Evolutionary conservation across 2,329 filamentous ascomycete genomes (phyloP), one percentile per base, ranked within the genome.

Genomic region (Aspergillus sp.): DNA sequence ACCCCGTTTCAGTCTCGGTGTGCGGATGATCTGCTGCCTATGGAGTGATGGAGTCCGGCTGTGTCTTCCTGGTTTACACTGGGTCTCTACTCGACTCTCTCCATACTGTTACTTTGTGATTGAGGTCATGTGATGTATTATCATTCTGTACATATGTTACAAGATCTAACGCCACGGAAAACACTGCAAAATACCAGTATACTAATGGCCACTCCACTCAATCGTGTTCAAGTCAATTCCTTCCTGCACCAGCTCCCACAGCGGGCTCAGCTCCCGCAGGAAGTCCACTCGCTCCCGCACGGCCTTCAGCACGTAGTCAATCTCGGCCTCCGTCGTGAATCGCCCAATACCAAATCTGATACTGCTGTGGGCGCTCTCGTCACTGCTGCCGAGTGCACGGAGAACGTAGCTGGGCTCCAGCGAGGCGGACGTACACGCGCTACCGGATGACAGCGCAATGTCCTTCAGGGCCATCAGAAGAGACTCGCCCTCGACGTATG

Each of bases 171-270:
- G 27, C 27, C 27, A 4, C 9, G 3, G 17, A 47, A 54, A 21
- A 53, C 19, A 19, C 27, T 39, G n/a, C 24, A 17, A 37, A 39
- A 19, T 8, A 31, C 8, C 27, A 27, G 24, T 12, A 21, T 4
- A 23, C 54, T 61, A 66, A 60, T 99, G 95, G 80, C 97, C 93
- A 73, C 90, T 96, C 95, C 95, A 99, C 78, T 99, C 89, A 69
- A 99, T 99, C 44, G 91, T 96, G 77, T 96, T 90, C 66, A 99
- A 79, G 72, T 96, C 95, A 63, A 99, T 86, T 15, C 95, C 95
- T 75, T 99, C 95, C 78, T 99, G 95, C 12, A 99, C 95, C 64
- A 99, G 79, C 78, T 99, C 95, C 95, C 95, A 99, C 57, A 99
- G 79, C 40, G 95, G 95, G 73, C 93, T 97, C 65, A 99, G 81